Conservation (phyloP, 805 yeast species). For the Debaryomyces castellii region DNA sequence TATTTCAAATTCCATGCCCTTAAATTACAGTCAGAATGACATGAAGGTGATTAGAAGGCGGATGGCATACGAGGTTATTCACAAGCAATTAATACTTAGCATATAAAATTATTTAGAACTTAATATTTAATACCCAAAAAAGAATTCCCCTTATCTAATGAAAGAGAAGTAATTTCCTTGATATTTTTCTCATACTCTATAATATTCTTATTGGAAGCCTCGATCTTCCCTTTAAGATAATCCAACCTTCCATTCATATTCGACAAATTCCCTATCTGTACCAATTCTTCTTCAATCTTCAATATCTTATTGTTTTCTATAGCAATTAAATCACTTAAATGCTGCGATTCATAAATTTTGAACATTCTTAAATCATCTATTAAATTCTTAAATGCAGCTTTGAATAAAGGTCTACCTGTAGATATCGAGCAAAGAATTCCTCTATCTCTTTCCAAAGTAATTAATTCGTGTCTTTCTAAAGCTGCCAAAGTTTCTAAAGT, state of each 20-base stretch:
- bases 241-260: constrained; percentile 53
- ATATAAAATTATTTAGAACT: constrained; percentile 1
- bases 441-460: constrained; percentile 68
- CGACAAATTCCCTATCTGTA: constrained; percentile 51
- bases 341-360: constrained; percentile 63
- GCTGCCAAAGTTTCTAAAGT: constrained; percentile 51
- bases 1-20: constrained; percentile 48
- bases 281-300: constrained; percentile 70
- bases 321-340: constrained; percentile 52
- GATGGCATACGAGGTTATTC: constrained; percentile 63
- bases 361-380: constrained; percentile 55
- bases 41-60: constrained; percentile 65
- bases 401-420: constrained; percentile 83
- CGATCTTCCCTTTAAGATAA: constrained; percentile 68
- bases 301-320: constrained; percentile 62
- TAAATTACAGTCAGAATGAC: constrained; percentile 64
- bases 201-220: constrained; percentile 50
- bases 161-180: constrained; percentile 15
- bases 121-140: constrained; percentile 10
- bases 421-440: constrained; percentile 66
- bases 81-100: constrained; percentile 17
- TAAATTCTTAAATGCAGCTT: constrained; percentile 74
- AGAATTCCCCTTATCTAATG: constrained; percentile 6
- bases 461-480: constrained; percentile 77
- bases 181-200: constrained; percentile 28